Base-by-base conservation (phyloP, 1,139 yeast genomes). In the Saccharomyces hybrid region DNA sequence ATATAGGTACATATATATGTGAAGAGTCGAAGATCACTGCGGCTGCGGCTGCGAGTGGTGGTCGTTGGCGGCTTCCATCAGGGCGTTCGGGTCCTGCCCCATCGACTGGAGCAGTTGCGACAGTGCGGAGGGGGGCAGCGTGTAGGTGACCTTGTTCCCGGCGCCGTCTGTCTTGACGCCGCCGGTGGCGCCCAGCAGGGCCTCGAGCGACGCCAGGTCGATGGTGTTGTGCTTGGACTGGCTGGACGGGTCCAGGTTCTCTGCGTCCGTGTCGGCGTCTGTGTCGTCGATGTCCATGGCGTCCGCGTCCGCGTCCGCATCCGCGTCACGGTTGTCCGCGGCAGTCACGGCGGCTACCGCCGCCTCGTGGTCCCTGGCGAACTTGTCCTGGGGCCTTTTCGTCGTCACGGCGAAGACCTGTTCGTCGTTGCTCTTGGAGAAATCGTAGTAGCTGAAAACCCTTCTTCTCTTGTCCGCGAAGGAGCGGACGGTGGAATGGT, bases 211-310 rank as follows among this genome's bases (percentile, higher is more conserved):
- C 68, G 74, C 75, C 75, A 51, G 80, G 79, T 51, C 50, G 56
- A 78, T 77, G 56, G 77, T n/a, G n/a, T n/a, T 57, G 44, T 2
- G 5, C 44, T 16, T 38, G 13, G 44, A 13, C 46, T 76, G 72
- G 7, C 79, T 38, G 3, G 44, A 16, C 1, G 44, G 26, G 13
- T 38, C 25, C 13, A 38, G 44, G 25, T 38, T 38, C 8, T 79
- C 83, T 60, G 79, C 73, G 63, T 79, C 79, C 53, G 78, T 78
- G 14, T 79, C 82, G 13, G 82, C 83, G 61, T 79, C 78, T 31
- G 42, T 61, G 59, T 47, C 61, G 62, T 23, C 53, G 54, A 44
- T 50, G 49, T 47, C 58, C 61, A 41, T 51, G 16, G 25, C 28
- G 41, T 63, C 20, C 20, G 20, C 20, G 20, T 16, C 20, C 20